Evolutionary conservation across 176 grass and related monocot genomes (phyloP), one percentile per base, ranked within the genome.

Genomic region (Chloris gayana): DNA sequence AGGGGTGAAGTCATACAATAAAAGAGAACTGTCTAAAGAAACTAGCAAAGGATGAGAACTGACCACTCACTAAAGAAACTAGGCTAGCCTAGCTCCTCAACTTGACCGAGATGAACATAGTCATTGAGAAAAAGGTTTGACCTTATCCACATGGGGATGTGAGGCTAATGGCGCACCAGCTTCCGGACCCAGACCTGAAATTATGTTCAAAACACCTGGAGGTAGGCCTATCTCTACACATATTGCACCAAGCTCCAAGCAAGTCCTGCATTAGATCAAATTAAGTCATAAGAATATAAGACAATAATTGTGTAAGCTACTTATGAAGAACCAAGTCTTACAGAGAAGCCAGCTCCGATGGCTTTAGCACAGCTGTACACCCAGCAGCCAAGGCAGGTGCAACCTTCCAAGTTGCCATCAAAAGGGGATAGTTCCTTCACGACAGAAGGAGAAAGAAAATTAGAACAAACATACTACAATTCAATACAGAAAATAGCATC

Each of bases 361-460:
- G 95, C 29, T 98, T 98, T 66, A 98, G 56, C 34, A 98, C 70
- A 89, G 95, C 88, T 80, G 95, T 94, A 76, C 95, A 98, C 22
- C 92, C 95, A 77, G 95, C 92, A 88, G 95, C 95, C 80, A 94
- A 86, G 44, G 92, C 88, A 88, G 95, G 95, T 80, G 95, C 95
- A 51, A 98, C 95, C 83, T 98, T 98, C 95, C 95, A 98, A 72
- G 90, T 77, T 85, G 90, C 92, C 95, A 98, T 98, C 76, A 98
- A 74, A 61, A 98, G 82, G 82, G 95, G 95, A 91, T 98, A 98
- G 56, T 98, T 98, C 95, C 95, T 98, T 79, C 45, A 80, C 57
- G 34, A 17, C 62, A 53, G 41, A 69, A 77, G 67, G 30, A 75
- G 21, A 69, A 80, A 54, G 9, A 53, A 5, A 59, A 68, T 67